These are phyloP conservation scores for Vigna angularis DNA, from an alignment of 306 rosid genomes.

Conservation along the genomic window DNA sequence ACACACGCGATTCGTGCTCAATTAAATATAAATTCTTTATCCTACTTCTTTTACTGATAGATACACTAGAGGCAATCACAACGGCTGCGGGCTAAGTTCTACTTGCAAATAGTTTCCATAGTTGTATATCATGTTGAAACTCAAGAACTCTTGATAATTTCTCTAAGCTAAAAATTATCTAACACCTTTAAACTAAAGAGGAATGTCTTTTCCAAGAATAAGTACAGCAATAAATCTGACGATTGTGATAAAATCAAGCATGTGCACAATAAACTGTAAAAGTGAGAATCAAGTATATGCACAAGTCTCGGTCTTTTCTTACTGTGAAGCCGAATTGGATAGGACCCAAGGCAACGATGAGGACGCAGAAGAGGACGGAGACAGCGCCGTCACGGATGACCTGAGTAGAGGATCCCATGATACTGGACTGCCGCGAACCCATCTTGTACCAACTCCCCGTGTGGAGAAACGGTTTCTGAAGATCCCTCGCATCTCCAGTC, in stretches of 20 bases:
- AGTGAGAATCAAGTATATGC: background rate
- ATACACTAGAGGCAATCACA: background rate
- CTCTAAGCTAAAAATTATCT: background rate
- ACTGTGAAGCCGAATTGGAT: constrained; percentile 91
- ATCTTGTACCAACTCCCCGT: constrained; percentile 91
- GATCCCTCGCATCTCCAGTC: constrained; percentile 60
- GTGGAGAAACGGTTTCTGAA: constrained; percentile 79
- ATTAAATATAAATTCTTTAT: background rate
- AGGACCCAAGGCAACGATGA: constrained; percentile 85
- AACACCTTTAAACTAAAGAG: background rate
- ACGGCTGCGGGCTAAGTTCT: background rate
- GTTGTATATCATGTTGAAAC: background rate
- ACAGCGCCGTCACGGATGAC: constrained; percentile 70
- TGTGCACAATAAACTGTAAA: background rate
- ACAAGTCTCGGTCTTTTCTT: background rate
- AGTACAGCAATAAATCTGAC: background rate
- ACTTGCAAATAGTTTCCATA: background rate
- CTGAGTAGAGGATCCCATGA: constrained; percentile 63
- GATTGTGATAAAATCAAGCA: background rate
- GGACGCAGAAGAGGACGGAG: constrained; percentile 85
- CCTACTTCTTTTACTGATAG: background rate
- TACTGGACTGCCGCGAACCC: constrained; percentile 78
- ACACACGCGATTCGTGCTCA: background rate
- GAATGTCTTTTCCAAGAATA: background rate
- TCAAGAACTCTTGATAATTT: background rate